A percentile compares a stretch with the other conserved stretches of the same genome.
Evolutionary conservation across 148 eudicot genomes (phyloP).

Genomic region (Rhododendron vialii): DNA sequence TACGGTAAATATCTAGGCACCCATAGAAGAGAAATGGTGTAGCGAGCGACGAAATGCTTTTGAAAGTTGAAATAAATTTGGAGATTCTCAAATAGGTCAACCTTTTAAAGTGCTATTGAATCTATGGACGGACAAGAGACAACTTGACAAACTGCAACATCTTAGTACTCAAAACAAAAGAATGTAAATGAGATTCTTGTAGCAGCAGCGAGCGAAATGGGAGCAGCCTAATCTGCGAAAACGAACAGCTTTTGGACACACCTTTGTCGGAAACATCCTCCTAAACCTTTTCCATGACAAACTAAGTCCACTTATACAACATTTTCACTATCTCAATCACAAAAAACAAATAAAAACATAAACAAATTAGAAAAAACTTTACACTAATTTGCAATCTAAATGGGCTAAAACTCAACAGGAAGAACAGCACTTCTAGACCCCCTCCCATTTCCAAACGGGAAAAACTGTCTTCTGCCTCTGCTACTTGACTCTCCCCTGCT

Average conservation of each 20-base stretch:
- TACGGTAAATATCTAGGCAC: not conserved
- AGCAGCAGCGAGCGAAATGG: too few relatives aligned
- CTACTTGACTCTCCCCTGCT: not conserved
- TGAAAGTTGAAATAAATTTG: not conserved
- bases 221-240: too few relatives aligned
- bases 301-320: not conserved
- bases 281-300: not conserved
- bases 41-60: not conserved
- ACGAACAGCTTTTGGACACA: not conserved
- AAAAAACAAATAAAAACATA: not conserved
- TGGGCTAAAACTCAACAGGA: not conserved
- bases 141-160: too few relatives aligned
- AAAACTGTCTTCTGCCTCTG: not conserved
- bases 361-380: not conserved
- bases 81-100: too few relatives aligned
- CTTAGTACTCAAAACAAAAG: too few relatives aligned
- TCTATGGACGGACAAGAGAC: too few relatives aligned
- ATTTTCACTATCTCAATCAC: not conserved
- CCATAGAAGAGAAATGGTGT: not conserved
- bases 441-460: not conserved
- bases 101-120: too few relatives aligned
- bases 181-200: too few relatives aligned
- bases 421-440: slow-evolving; percentile 1
- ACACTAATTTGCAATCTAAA: not conserved
- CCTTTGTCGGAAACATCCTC: not conserved